Conservation (phyloP, 2,329 filamentous ascomycete species). For the Ceratocystis variospora region DNA sequence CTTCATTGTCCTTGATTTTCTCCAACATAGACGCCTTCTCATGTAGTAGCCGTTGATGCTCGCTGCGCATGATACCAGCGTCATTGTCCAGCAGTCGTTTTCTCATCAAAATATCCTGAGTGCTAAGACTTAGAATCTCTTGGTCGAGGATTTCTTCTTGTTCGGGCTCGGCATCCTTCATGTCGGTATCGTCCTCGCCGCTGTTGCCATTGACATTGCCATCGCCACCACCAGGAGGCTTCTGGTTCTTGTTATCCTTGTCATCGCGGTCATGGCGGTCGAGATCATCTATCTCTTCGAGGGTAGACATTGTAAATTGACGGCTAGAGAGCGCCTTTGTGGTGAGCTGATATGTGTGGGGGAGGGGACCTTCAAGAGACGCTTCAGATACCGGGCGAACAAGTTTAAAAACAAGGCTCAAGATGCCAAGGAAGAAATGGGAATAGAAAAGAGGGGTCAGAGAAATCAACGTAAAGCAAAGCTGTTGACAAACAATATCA, state of each 20-base stretch:
- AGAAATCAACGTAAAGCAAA: background rate
- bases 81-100: slow-evolving; percentile 92
- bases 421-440: background rate
- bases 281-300: slow-evolving; percentile 83
- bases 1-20: slow-evolving; percentile 97
- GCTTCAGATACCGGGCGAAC: background rate
- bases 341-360: background rate
- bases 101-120: slow-evolving; percentile 84
- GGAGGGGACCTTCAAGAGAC: background rate
- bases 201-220: slow-evolving; percentile 32
- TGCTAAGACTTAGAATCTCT: slow-evolving; percentile 84
- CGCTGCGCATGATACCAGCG: slow-evolving; percentile 95
- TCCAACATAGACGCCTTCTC: slow-evolving; percentile 94
- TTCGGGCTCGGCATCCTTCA: slow-evolving; percentile 72
- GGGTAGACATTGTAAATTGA: slow-evolving; percentile 54
- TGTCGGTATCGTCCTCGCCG: slow-evolving; percentile 66
- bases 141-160: slow-evolving; percentile 80
- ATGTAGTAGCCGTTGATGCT: slow-evolving; percentile 83
- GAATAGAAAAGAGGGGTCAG: background rate
- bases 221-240: slow-evolving; percentile 25
- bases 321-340: slow-evolving; percentile 24
- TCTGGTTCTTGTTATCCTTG: slow-evolving; percentile 26
- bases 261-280: slow-evolving; percentile 63
- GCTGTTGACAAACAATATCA: background rate
- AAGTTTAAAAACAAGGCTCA: background rate